Evolutionary conservation across 2,329 filamentous ascomycete genomes (phyloP).

Genomic region (Rugonectria rugulosa): DNA sequence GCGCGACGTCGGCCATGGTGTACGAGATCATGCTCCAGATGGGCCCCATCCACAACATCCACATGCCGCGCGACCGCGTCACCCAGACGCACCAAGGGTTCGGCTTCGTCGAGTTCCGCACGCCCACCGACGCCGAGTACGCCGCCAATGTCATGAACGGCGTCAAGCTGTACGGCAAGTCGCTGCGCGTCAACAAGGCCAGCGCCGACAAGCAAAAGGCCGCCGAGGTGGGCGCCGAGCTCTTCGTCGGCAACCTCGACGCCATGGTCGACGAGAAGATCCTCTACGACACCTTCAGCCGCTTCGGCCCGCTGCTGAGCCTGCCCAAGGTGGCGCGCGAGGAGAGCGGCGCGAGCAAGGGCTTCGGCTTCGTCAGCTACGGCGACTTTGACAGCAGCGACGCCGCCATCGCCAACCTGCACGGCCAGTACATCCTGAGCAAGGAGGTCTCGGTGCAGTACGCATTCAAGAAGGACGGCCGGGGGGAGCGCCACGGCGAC

Average conservation of each 20-base stretch:
- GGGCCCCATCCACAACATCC: conserved; percentile 96
- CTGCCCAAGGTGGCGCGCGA: conserved; percentile 93
- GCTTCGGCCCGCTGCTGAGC: conserved; percentile 85
- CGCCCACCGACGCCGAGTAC: conserved; percentile 95
- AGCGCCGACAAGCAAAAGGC: conserved; percentile 92
- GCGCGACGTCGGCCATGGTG: conserved; percentile 86
- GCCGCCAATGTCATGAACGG: conserved; percentile 97
- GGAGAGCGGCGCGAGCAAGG: conserved; percentile 87
- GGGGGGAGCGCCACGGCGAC: conserved; percentile 95
- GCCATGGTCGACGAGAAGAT: conserved; percentile 94
- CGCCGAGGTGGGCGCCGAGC: conserved; percentile 92
- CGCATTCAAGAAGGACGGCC: conserved; percentile 99
- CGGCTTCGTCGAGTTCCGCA: conserved; percentile 98
- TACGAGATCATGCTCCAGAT: conserved; percentile 99
- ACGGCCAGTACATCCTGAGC: conserved; percentile 95
- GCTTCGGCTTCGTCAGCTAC: conserved; percentile 95
- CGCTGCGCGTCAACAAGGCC: conserved; percentile 94
- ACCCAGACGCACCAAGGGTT: conserved; percentile 97
- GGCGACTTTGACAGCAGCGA: conserved; percentile 94
- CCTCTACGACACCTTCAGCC: conserved; percentile 90
- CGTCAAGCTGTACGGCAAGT: conserved; percentile 90
- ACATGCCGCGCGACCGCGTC: conserved; percentile 97
- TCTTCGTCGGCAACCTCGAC: conserved; percentile 96
- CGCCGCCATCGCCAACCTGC: conserved; percentile 89
- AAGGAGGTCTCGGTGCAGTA: conserved; percentile 97